Conservation (phyloP, 2,329 filamentous ascomycete species). For the Rosellinia necatrix region DNA sequence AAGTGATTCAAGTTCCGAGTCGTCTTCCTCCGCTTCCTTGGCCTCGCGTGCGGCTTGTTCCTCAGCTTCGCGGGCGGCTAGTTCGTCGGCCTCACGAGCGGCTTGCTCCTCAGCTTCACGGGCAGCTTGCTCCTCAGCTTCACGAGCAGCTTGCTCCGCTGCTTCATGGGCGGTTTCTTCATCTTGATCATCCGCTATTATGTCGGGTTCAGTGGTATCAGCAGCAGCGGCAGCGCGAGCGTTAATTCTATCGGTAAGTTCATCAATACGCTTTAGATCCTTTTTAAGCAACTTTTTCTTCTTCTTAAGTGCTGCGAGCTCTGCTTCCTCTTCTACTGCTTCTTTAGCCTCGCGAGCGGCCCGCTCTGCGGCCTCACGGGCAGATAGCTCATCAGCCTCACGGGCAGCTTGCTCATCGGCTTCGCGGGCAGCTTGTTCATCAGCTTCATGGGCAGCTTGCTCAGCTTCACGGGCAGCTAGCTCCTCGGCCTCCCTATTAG, state of each 20-base stretch:
- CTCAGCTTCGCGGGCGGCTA: constrained; percentile 24
- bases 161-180: constrained; percentile 34
- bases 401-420: constrained; percentile 2
- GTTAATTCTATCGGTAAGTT: constrained; percentile 18
- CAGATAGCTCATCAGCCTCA: constrained; percentile 8
- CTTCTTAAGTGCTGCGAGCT: constrained; percentile 10
- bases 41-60: constrained; percentile 15
- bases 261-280: constrained; percentile 22
- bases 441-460: constrained; percentile 21
- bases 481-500: constrained; percentile 5
- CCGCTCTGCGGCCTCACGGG: constrained; percentile 16
- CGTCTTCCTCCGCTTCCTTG: no score
- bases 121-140: constrained; percentile 28
- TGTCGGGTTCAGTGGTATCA: constrained; percentile 36
- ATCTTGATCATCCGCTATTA: constrained; percentile 16
- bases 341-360: constrained; percentile 23
- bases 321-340: constrained; percentile 16
- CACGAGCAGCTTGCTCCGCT: constrained; percentile 28
- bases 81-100: constrained; percentile 13
- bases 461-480: constrained; percentile 12
- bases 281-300: not conserved
- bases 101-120: constrained; percentile 3
- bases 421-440: constrained; percentile 20
- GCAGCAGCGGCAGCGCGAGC: constrained; percentile 29
- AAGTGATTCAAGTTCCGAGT: no score